These are phyloP conservation scores for Lyophyllum decastes DNA, from an alignment of 768 basidiomycete species.

Conservation along the genomic window DNA sequence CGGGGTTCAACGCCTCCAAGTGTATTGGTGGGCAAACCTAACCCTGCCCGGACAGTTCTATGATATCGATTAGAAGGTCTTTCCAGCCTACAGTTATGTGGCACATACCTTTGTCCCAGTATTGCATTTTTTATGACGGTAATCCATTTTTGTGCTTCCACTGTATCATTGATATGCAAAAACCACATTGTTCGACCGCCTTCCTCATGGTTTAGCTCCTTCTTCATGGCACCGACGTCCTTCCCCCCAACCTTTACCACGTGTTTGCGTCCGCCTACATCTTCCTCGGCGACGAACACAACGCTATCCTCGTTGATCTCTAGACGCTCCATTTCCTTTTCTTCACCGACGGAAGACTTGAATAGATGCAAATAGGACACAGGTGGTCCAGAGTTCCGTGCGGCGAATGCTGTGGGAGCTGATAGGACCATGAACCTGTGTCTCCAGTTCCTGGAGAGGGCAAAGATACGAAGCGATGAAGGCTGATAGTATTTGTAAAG, in stretches of 20 bases:
- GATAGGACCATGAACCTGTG: slow-evolving; percentile 62
- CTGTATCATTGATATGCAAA: slow-evolving; percentile 61
- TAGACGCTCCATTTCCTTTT: slow-evolving; percentile 72
- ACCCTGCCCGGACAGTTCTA: slow-evolving; percentile 71
- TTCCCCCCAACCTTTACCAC: slow-evolving; percentile 72
- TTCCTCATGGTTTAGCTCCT: slow-evolving; percentile 47
- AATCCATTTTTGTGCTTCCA: slow-evolving; percentile 77
- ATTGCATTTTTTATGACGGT: slow-evolving; percentile 71
- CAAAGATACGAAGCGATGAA: slow-evolving; percentile 69
- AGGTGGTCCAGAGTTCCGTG: slow-evolving; percentile 35
- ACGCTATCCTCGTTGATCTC: slow-evolving; percentile 78
- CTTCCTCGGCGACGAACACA: slow-evolving; percentile 70
- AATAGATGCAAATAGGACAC: slow-evolving; percentile 74
- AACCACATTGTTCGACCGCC: slow-evolving; percentile 66
- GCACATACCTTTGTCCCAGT: slow-evolving; percentile 62
- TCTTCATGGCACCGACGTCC: slow-evolving; percentile 52
- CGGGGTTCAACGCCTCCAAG: slow-evolving; percentile 58
- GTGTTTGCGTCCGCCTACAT: slow-evolving; percentile 44
- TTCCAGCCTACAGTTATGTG: background rate
- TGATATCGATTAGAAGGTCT: background rate
- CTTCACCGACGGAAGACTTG: slow-evolving; percentile 58
- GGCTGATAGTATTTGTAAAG: slow-evolving; percentile 73
- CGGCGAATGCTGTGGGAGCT: slow-evolving; percentile 40
- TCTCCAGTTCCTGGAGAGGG: slow-evolving; percentile 76
- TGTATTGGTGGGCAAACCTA: slow-evolving; percentile 47